phyloP scores from a whole-genome alignment of 768 basidiomycete species.

The Kwoniella botswanensis region DNA sequence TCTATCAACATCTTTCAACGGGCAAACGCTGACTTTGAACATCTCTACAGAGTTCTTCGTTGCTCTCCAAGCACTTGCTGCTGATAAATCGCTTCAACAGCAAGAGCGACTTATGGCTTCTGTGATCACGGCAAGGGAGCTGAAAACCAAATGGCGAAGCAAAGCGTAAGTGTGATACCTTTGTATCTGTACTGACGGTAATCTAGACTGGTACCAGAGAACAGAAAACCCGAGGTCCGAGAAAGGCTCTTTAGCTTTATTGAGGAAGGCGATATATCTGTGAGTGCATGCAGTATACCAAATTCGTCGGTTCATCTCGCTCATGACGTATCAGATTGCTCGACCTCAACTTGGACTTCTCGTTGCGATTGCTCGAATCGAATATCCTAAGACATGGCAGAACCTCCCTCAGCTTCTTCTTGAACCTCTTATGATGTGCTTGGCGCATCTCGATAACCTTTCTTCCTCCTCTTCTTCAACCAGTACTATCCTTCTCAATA shows the following conservation, averaged over 20 bases:
- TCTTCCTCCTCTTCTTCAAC: conserved; percentile 33
- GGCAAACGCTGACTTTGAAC: background rate
- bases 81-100: conserved; percentile 38
- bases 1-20: background rate
- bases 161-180: conserved; percentile 42
- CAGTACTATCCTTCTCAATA: conserved; percentile 51
- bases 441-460: conserved; percentile 32
- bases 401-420: conserved; percentile 52
- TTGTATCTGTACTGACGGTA: background rate
- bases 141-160: conserved; percentile 57
- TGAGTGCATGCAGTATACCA: conserved; percentile 16
- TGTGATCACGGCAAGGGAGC: conserved; percentile 52
- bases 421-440: conserved; percentile 47
- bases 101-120: conserved; percentile 50
- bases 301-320: too few species aligned
- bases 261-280: conserved; percentile 49
- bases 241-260: conserved; percentile 53
- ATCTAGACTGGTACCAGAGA: conserved; percentile 47
- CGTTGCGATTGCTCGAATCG: conserved; percentile 51
- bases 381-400: conserved; percentile 49
- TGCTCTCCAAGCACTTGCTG: conserved; percentile 46
- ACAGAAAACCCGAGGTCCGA: conserved; percentile 50
- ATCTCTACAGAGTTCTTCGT: conserved; percentile 44
- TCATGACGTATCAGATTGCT: conserved; percentile 44
- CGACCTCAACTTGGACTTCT: conserved; percentile 52